Base-by-base conservation (phyloP, 257 asterid species). In the Voacanga thouarsii region DNA sequence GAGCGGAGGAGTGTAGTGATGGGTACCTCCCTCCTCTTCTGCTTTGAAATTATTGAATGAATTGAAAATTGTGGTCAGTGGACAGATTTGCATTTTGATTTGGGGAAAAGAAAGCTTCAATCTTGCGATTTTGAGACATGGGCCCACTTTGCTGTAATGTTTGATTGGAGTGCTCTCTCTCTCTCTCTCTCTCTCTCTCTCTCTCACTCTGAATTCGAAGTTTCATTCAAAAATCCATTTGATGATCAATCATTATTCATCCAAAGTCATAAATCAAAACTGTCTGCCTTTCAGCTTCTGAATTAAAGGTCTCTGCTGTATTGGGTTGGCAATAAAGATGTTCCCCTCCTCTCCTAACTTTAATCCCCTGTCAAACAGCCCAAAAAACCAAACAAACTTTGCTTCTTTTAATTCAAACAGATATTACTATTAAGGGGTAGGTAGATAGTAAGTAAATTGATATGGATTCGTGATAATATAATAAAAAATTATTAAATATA, bases 1-100 rank as follows among this genome's bases (percentile, higher is more conserved):
- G 18, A 37, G 14, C 37, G 71, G 71, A 37, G 50, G 28, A 66
- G 30, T 16, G 72, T 37, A 24, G 44, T 43, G 47, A 53, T 68
- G 19, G 73, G 73, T 66, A 33, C 30, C 51, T 68, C 47, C 24
- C 6, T 26, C 4, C 21, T 33, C 37, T 43, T 7, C 55, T 4
- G 55, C 75, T 26, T 71, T 16, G 57, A 60, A 75, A 26, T 75
- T 16, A 60, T n/a, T 60, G 78, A 49, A 10, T 49, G 71, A 75
- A 14, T 75, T 39, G 67, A 47, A 75, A 44, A 15, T 44, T 14
- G 9, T 15, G 55, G 37, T 59, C 3, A 39, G 30, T 30, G 77
- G 68, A 16, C 43, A 43, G 67, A 55, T 37, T 6, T 6, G 26
- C 56, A 59, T 18, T 59, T 43, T 75, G 56, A 57, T 59, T 57